These are phyloP conservation scores for Pilasporangium apinafurcum DNA, from an alignment of 352 stramenopile genomes.

Conservation along the genomic window DNA sequence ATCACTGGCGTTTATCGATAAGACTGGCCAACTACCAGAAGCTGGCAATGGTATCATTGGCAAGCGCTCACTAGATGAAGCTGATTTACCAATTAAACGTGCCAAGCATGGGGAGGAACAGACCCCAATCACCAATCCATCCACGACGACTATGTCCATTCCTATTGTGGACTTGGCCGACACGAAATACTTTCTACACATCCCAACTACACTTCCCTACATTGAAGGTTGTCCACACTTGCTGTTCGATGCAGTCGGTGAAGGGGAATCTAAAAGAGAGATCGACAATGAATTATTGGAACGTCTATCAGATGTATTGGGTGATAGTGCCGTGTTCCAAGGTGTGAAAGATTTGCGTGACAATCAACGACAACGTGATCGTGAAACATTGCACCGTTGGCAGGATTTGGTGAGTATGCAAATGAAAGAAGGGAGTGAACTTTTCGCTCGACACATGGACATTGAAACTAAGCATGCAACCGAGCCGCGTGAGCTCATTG, in stretches of 20 bases:
- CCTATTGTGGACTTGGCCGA: slow-evolving; percentile 1
- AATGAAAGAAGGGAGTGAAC: slow-evolving; percentile 75
- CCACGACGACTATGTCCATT: neutral
- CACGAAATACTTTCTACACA: slow-evolving; percentile 38
- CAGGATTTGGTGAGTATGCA: slow-evolving; percentile 75
- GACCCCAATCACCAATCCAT: too few species aligned
- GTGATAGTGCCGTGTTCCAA: slow-evolving; percentile 62
- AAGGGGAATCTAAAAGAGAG: slow-evolving; percentile 11
- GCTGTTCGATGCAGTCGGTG: slow-evolving; percentile 49
- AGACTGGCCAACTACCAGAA: slow-evolving; percentile 28
- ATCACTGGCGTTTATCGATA: slow-evolving; percentile 61
- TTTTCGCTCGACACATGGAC: slow-evolving; percentile 49
- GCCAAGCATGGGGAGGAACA: neutral
- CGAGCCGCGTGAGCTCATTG: slow-evolving; percentile 41
- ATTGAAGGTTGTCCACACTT: slow-evolving; percentile 54
- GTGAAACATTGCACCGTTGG: slow-evolving; percentile 71
- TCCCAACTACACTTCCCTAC: slow-evolving; percentile 46
- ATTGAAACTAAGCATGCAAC: slow-evolving; percentile 36
- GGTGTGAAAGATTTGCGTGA: slow-evolving; percentile 50
- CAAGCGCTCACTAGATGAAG: neutral
- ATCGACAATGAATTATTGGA: slow-evolving; percentile 49
- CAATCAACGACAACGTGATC: slow-evolving; percentile 55
- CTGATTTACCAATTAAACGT: slow-evolving; percentile 5
- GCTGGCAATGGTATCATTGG: slow-evolving; percentile 1
- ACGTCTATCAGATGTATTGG: slow-evolving; percentile 46